phyloP scores from a whole-genome alignment of 1,139 yeast species.

The Sugiyamaella pinicola region DNA sequence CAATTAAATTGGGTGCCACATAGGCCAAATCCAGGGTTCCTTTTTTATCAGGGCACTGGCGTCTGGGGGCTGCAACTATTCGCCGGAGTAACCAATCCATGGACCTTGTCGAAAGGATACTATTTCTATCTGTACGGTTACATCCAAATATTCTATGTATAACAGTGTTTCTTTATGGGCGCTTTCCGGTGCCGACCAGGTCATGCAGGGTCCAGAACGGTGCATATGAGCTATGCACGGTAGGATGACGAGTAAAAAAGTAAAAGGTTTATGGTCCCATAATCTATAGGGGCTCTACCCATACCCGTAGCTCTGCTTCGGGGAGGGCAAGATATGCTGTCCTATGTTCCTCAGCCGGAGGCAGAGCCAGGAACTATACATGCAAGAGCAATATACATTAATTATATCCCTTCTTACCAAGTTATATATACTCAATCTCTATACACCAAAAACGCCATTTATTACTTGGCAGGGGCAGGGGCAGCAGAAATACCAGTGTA shows the following conservation, averaged over 20 bases:
- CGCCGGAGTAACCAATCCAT: constrained; percentile 20
- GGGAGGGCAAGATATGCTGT: too few species aligned
- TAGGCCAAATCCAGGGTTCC: constrained; percentile 57
- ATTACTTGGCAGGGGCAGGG: constrained; percentile 44
- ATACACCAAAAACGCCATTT: constrained; percentile 20
- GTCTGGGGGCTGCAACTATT: constrained; percentile 17
- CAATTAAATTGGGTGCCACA: constrained; percentile 61
- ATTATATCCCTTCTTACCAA: background rate
- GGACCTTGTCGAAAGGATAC: background rate
- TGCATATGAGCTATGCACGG: too few species aligned
- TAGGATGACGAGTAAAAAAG: too few species aligned
- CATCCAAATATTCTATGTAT: too few species aligned
- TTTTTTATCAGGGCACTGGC: constrained; percentile 73
- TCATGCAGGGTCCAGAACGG: constrained; percentile 4
- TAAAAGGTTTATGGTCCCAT: too few species aligned
- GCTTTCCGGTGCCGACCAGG: background rate
- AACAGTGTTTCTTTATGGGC: too few species aligned
- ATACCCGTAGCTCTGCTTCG: too few species aligned
- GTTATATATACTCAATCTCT: background rate
- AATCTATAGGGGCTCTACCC: too few species aligned
- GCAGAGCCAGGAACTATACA: too few species aligned
- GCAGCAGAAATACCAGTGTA: constrained; percentile 90
- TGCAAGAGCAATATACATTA: constrained; percentile 9
- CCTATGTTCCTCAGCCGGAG: too few species aligned
- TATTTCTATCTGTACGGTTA: too few species aligned